Evolutionary conservation across 768 basidiomycete genomes (phyloP).

Genomic region (Tephrocybe sp.): DNA sequence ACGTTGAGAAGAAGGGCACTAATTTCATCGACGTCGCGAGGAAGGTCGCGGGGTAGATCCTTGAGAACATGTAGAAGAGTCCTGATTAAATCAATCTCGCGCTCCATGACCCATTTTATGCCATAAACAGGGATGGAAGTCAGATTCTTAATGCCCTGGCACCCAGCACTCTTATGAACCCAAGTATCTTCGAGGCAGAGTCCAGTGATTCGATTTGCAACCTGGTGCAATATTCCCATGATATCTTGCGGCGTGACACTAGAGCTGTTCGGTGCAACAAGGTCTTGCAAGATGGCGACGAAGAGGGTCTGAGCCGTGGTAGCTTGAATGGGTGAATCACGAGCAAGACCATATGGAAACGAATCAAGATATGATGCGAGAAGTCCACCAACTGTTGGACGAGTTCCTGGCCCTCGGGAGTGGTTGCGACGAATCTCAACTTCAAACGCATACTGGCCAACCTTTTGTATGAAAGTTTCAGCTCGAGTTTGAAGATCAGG

Average conservation of each 20-base stretch:
- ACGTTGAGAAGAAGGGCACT: constrained; percentile 71
- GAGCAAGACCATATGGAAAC: constrained; percentile 71
- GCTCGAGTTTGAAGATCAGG: constrained; percentile 70
- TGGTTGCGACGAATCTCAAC: constrained; percentile 66
- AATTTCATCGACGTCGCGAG: constrained; percentile 77
- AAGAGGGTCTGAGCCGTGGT: constrained; percentile 60
- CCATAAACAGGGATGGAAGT: constrained; percentile 68
- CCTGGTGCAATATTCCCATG: constrained; percentile 69
- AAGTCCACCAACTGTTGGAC: constrained; percentile 54
- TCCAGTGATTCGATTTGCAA: constrained; percentile 79
- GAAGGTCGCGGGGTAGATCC: constrained; percentile 89
- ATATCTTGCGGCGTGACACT: constrained; percentile 52
- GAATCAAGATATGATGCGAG: constrained; percentile 78
- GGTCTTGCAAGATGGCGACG: constrained; percentile 58
- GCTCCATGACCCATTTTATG: constrained; percentile 76
- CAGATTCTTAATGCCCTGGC: constrained; percentile 80
- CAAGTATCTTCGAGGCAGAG: constrained; percentile 91
- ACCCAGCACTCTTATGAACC: constrained; percentile 88
- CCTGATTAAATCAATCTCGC: constrained; percentile 87
- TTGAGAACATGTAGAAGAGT: constrained; percentile 90
- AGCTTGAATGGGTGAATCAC: constrained; percentile 59
- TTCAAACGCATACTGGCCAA: constrained; percentile 71
- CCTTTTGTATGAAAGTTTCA: constrained; percentile 62
- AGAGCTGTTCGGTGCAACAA: constrained; percentile 53
- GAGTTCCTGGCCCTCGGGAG: constrained; percentile 47